A percentile compares a stretch with the other conserved stretches of the same genome.
Evolutionary conservation across 2,329 filamentous ascomycete species (phyloP).

Genomic region (Calonectria leucothoes): DNA sequence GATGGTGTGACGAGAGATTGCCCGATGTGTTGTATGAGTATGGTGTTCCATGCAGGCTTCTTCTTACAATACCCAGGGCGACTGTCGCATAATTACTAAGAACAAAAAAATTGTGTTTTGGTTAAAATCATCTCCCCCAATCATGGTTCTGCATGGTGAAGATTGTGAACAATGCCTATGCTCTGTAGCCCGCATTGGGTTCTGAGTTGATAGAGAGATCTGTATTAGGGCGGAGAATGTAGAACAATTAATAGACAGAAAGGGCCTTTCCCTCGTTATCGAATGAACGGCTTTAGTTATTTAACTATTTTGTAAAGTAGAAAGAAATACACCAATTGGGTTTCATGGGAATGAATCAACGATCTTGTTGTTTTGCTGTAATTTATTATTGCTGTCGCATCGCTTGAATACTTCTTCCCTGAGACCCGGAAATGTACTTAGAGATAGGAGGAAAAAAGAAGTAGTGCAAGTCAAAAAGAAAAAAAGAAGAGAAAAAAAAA

Average conservation of each 20-base stretch:
- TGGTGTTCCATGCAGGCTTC: conserved; percentile 11
- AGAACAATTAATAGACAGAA: too few species aligned
- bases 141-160: not conserved
- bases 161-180: not conserved
- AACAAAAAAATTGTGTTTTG: not conserved
- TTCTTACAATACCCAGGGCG: not conserved
- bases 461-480: not conserved
- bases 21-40: conserved; percentile 11
- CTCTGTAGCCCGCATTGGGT: not conserved
- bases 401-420: not conserved
- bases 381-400: not conserved
- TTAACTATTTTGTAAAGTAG: not conserved
- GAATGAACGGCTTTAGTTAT: not conserved
- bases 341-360: not conserved
- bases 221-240: too few species aligned
- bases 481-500: not conserved
- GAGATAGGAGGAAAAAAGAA: not conserved
- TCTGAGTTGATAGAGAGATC: too few species aligned
- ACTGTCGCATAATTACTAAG: not conserved
- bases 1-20: not conserved
- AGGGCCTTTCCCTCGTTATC: too few species aligned
- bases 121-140: not conserved
- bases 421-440: not conserved
- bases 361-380: not conserved
- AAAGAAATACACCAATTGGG: not conserved